Evolutionary conservation across 345 rosid genomes (phyloP), one percentile per base, ranked within the genome.

Genomic region (Linum usitatissimum): DNA sequence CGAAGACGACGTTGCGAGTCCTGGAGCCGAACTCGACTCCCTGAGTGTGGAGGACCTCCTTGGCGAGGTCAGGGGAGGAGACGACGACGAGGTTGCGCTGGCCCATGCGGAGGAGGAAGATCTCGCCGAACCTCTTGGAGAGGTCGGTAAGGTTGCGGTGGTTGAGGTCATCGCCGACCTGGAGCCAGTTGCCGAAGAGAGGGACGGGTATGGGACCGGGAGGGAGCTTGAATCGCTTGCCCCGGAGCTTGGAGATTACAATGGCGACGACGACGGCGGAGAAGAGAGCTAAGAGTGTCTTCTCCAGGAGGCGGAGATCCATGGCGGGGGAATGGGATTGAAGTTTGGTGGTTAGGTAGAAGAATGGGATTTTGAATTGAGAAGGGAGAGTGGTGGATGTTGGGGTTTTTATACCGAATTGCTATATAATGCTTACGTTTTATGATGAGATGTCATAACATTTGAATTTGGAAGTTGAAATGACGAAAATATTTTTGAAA

Each of bases 181-280:
- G 97, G n/a, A 93, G 86, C 99, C 99, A 94, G 78, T 94, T 94
- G 10, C 99, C 99, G 71, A 94, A 87, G 1, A 90, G 62, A 0
- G 99, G 99, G 12, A 94, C 78, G 2, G 99, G 87, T 4, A 84
- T 6, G 5, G 99, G 99, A 4, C 97, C 99, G 0, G 99, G 99
- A 0, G 99, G 99, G 7, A 93, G 84, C 78, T 83, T 84, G 73
- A 81, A 82, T 14, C 80, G 80, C 79, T 84, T 93, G 58, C 99
- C 90, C 1, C 99, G 92, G 40, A 93, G 71, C 64, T 84, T 90
- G 19, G 97, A 83, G 61, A 93, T 61, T n/a, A 78, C 57, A 53
- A 81, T 84, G 53, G 99, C 95, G 6, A 82, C 66, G 1, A 86
- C 57, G 14, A 71, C 74, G 42, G 99, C 94, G 19, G 66, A 23